Evolutionary conservation across 768 basidiomycete species (phyloP), one percentile per base, ranked within the genome.

Genomic region (Amanita molliuscula): DNA sequence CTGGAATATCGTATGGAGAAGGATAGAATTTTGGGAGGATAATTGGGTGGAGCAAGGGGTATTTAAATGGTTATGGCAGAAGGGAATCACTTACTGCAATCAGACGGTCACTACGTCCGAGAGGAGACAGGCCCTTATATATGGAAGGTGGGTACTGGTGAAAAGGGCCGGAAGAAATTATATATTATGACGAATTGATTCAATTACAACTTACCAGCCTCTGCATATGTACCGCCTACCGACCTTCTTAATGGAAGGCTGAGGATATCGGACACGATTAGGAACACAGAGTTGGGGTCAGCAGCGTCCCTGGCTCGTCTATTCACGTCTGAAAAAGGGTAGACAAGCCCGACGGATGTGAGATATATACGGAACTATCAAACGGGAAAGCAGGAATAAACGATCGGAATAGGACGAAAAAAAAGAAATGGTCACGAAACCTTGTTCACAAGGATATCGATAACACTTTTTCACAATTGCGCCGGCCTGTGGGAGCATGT

Each of bases 401-500:
- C 6, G 9, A 25, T 11, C 15, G 9, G 23, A 35, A 23, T 5
- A 45, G 15, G 7, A 5, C 4, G 10, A 40, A 11, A 18, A 40
- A 13, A 23, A 23, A 11, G 21, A 40, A 40, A 40, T 1, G 25
- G 9, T 16, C 13, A 37, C 10, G 21, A 48, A 48, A 35, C 47
- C 36, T 48, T 48, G 44, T 45, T 33, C 44, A 2, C 28, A 8
- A 44, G 16, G 28, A 33, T 33, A 31, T 20, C 7, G 11, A 18
- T 20, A 18, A 11, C 38, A 21, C 20, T 18, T 31, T 31, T 31
- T 31, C 31, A 13, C 8, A 4, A 3, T 9, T 16, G 38, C 16
- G 13, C 38, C 29, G 18, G 43, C 18, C 20, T 45, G 61, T 58
- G 59, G 61, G 64, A 58, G 62, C 61, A 61, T 58, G 58, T 61